Evolutionary conservation across 2,329 filamentous ascomycete genomes (phyloP).

Genomic region (Aspergillus pseudoglaucus): DNA sequence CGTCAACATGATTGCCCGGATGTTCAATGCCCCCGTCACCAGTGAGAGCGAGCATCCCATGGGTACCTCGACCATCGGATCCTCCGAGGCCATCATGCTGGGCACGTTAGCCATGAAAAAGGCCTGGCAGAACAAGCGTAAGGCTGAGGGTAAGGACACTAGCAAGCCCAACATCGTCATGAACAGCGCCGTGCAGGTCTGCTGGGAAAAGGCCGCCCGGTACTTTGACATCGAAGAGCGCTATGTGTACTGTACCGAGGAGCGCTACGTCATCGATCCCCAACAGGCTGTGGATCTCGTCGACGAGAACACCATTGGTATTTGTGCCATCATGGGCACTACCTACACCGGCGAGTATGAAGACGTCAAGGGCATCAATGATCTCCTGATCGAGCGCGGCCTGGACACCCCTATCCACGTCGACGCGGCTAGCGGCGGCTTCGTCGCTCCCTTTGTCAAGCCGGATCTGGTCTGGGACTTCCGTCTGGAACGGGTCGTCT

Average conservation of each 20-base stretch:
- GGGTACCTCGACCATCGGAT: conserved; percentile 83
- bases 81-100: conserved; percentile 61
- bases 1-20: conserved; percentile 79
- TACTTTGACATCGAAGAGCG: conserved; percentile 94
- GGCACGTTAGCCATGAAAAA: conserved; percentile 80
- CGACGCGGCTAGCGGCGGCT: conserved; percentile 85
- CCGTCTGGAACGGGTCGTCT: conserved; percentile 77
- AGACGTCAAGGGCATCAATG: conserved; percentile 86
- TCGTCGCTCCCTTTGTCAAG: conserved; percentile 85
- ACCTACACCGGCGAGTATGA: conserved; percentile 97
- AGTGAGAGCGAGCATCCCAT: conserved; percentile 58
- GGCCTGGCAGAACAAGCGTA: conserved; percentile 81
- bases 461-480: conserved; percentile 89
- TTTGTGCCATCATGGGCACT: conserved; percentile 82
- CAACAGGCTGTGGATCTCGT: conserved; percentile 55
- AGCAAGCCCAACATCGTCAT: conserved; percentile 88
- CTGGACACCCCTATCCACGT: conserved; percentile 87
- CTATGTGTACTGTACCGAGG: conserved; percentile 58
- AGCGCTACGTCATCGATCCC: conserved; percentile 59
- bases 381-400: conserved; percentile 66
- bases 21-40: conserved; percentile 70
- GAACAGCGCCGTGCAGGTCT: conserved; percentile 93
- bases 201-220: conserved; percentile 87
- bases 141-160: conserved; percentile 71
- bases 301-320: conserved; percentile 75